These are phyloP conservation scores for Rhizophora mangle DNA, from an alignment of 345 rosid species.

Conservation along the genomic window DNA sequence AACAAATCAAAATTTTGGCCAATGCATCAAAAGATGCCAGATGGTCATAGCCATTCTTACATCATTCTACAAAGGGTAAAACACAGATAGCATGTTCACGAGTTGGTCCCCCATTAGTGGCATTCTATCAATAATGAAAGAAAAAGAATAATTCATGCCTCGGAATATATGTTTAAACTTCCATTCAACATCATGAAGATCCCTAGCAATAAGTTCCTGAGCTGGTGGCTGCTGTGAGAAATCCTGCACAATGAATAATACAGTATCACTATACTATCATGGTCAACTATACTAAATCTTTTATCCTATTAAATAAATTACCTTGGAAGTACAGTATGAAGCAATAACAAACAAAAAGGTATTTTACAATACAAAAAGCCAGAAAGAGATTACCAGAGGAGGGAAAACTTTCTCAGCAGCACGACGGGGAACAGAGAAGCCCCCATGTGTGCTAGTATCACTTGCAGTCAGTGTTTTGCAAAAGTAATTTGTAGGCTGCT, in stretches of 20 bases:
- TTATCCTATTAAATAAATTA: too few species aligned
- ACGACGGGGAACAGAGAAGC: slow-evolving; percentile 76
- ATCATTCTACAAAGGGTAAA: neutral
- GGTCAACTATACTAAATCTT: too few species aligned
- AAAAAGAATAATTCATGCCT: slow-evolving; percentile 10
- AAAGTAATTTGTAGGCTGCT: slow-evolving; percentile 32
- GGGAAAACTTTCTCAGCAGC: slow-evolving; percentile 83
- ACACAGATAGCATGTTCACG: neutral
- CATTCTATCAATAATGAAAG: neutral
- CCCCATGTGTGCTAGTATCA: slow-evolving; percentile 73
- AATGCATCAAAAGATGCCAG: too few species aligned
- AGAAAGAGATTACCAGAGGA: slow-evolving; percentile 45
- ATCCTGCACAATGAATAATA: slow-evolving; percentile 24
- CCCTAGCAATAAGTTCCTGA: slow-evolving; percentile 44
- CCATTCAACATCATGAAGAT: slow-evolving; percentile 47
- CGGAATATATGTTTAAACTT: slow-evolving; percentile 25
- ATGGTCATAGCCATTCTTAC: neutral
- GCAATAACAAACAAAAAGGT: neutral
- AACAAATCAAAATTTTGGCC: too few species aligned
- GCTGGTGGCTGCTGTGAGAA: slow-evolving; percentile 41
- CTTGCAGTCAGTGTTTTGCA: slow-evolving; percentile 33
- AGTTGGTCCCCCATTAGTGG: neutral
- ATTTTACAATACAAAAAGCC: slow-evolving; percentile 4
- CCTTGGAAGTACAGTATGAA: too few species aligned
- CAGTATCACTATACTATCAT: neutral